A percentile compares a stretch with the other conserved stretches of the same genome.
Evolutionary conservation across 495 filamentous ascomycete genomes (phyloP).

Genomic region (Cudoniella acicularis): DNA sequence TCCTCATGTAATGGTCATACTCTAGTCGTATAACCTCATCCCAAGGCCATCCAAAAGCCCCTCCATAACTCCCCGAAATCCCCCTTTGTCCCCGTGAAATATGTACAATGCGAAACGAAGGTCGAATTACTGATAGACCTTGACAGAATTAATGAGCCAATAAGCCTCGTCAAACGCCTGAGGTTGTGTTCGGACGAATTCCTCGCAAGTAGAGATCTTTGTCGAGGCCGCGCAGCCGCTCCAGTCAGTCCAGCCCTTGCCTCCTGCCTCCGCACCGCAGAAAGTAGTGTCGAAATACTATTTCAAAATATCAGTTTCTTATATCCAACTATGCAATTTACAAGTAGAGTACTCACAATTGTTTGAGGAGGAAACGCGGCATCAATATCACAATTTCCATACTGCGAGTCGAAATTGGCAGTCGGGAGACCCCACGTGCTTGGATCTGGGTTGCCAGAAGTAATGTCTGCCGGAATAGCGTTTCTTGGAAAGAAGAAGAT

Average conservation of each 20-base stretch:
- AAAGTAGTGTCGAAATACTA: constrained; percentile 68
- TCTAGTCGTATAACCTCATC: too few relatives aligned
- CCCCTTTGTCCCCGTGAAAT: too few relatives aligned
- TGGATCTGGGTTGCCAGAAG: constrained; percentile 54
- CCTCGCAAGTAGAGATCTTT: constrained; percentile 51
- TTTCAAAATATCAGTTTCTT: too few relatives aligned
- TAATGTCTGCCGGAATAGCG: constrained; percentile 52
- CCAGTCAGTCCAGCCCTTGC: constrained; percentile 51
- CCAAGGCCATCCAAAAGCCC: too few relatives aligned
- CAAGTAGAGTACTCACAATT: too few relatives aligned
- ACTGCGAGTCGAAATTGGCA: constrained; percentile 53
- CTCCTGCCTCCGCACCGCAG: constrained; percentile 74
- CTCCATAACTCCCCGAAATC: too few relatives aligned
- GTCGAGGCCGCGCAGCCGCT: constrained; percentile 40
- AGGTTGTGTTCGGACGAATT: constrained; percentile 64
- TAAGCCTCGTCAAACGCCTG: constrained; percentile 57
- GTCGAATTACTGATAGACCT: too few relatives aligned
- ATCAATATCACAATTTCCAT: constrained; percentile 57
- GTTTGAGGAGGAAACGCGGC: constrained; percentile 64
- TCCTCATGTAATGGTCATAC: too few relatives aligned
- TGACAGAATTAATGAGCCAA: constrained; percentile 68
- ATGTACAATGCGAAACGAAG: too few relatives aligned
- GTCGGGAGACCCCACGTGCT: constrained; percentile 63
- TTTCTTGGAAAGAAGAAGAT: constrained; percentile 76
- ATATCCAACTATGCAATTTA: too few relatives aligned